Percentiles rank a stretch among this genome's conserved stretches.
Conservation (phyloP, 2,329 filamentous ascomycete species). For the Zymoseptoria tritici region DNA sequence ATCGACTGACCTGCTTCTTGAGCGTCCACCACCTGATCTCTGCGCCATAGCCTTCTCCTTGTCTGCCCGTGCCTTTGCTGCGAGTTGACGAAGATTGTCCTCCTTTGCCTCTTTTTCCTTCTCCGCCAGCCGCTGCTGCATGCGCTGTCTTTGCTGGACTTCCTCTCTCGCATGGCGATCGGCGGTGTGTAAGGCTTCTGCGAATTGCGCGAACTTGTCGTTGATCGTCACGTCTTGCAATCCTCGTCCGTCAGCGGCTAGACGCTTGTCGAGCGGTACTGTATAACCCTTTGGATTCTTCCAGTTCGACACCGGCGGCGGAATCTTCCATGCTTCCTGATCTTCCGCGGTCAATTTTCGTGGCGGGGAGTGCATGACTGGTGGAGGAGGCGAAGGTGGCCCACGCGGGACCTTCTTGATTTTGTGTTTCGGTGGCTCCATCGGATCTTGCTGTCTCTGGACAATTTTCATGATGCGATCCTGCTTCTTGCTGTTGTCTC, state of each 20-base stretch:
- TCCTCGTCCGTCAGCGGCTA: slow-evolving; percentile 87
- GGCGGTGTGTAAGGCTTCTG: slow-evolving; percentile 87
- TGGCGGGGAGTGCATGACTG: slow-evolving; percentile 89
- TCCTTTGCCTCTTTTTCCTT: slow-evolving; percentile 95
- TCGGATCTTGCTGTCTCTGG: slow-evolving; percentile 83
- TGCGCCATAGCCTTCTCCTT: slow-evolving; percentile 37
- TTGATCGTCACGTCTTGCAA: slow-evolving; percentile 93
- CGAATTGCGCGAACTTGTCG: slow-evolving; percentile 96
- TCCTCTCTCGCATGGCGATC: slow-evolving; percentile 93
- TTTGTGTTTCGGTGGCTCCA: slow-evolving; percentile 98
- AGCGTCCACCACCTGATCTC: slow-evolving; percentile 32
- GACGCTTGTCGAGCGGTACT: slow-evolving; percentile 85
- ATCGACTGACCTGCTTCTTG: slow-evolving; percentile 24
- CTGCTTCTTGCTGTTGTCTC: slow-evolving; percentile 73
- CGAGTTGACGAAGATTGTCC: slow-evolving; percentile 77
- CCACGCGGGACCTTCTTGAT: slow-evolving; percentile 96
- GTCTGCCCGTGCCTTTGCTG: slow-evolving; percentile 86
- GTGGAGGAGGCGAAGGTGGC: slow-evolving; percentile 84
- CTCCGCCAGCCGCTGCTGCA: slow-evolving; percentile 94
- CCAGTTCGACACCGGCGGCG: slow-evolving; percentile 91
- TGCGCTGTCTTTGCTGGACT: slow-evolving; percentile 80
- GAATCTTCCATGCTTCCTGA: slow-evolving; percentile 91
- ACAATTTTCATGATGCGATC: slow-evolving; percentile 99
- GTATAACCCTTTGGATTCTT: slow-evolving; percentile 99
- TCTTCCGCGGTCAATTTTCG: slow-evolving; percentile 94